Base-by-base conservation (phyloP, 129 eudicot species). In the Chrysanthemum makinoi region DNA sequence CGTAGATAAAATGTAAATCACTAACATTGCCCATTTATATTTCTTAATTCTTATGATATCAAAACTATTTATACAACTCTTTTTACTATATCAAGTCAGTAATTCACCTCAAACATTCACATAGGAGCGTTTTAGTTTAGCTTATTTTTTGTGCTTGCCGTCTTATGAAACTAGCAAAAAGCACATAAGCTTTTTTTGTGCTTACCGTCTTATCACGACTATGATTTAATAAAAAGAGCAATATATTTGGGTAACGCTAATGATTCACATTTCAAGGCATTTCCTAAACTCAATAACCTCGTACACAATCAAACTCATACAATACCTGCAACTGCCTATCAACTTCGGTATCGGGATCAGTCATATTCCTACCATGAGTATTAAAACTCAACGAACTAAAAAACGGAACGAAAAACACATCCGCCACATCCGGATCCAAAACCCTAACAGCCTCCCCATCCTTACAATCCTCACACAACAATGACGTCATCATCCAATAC, bases 401-500 rank as follows among this genome's bases (percentile, higher is more conserved):
- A 64, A 95, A 95, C 0, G 99, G 99, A 48, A 95, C 89, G 53
- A 90, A 90, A 61, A 90, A 95, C 79, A 86, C 94, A 50, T 95
- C 97, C 24, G 99, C 99, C 6, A 53, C 18, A 7, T 84, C 84
- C 77, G 99, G 94, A 83, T 95, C 96, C 83, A 11, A 49, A 73
- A 95, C 99, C 87, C 99, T 81, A 82, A 87, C 84, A 49, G 87
- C 97, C 81, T 95, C 97, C 51, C 58, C 54, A 48, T 65, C 85
- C 53, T 55, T 76, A 69, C 71, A 72, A 2, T 64, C 68, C 5
- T 69, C 71, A 35, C 75, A 75, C 81, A 90, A 62, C 35, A 95
- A 71, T 24, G 99, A 95, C 16, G 94, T 91, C 99, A 95, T 87
- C 94, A 95, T 75, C 99, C 99, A 95, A 66, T 90, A 95, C 94